Conservation (phyloP, 2,329 filamentous ascomycete genomes). For the Colletotrichum endophyticum region DNA sequence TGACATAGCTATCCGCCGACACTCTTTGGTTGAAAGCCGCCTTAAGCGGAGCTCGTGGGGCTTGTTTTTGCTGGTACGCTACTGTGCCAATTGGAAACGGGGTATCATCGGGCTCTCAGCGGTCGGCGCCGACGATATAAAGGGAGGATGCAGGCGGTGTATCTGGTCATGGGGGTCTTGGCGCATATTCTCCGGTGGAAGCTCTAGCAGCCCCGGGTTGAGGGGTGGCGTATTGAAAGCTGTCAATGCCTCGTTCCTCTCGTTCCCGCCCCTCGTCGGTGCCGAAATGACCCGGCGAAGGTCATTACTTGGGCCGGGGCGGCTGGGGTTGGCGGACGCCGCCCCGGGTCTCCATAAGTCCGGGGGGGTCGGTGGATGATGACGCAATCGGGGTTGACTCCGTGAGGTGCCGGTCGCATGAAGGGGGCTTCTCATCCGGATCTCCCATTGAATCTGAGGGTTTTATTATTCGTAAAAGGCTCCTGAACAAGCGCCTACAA, state of each 20-base stretch:
- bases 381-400: neutral
- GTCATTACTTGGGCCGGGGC: neutral
- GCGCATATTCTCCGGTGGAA: neutral
- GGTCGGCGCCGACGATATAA: neutral
- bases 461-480: neutral
- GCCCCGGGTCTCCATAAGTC: neutral
- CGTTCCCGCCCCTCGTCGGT: neutral
- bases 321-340: neutral
- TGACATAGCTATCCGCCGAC: neutral
- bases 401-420: neutral
- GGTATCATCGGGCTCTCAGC: neutral
- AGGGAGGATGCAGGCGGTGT: neutral
- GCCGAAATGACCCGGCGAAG: neutral
- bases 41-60: slow-evolving; percentile 4
- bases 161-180: neutral
- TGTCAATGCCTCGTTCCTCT: neutral
- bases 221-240: rapidly evolving
- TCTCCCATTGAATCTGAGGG: too few species aligned
- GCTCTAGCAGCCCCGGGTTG: neutral
- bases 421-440: neutral
- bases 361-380: neutral
- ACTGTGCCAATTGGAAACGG: neutral
- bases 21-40: neutral
- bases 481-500: rapidly evolving
- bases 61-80: neutral